These are phyloP conservation scores for Mycena rosella DNA, from an alignment of 768 basidiomycete species.

Conservation along the genomic window DNA sequence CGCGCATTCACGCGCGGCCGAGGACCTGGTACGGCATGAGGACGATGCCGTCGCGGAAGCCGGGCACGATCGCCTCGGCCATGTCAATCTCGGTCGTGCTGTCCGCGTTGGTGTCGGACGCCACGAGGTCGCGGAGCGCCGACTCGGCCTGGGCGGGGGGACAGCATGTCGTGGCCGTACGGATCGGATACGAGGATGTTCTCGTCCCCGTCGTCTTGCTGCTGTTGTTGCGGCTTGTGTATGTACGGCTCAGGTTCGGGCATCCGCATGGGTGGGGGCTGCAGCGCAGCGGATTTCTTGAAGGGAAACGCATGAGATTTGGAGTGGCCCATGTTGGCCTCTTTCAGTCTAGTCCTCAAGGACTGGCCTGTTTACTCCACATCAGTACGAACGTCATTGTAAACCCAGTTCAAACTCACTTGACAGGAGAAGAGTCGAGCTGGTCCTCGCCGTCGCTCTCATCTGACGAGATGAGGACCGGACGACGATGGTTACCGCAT, in stretches of 20 bases:
- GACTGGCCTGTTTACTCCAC: conserved; percentile 26
- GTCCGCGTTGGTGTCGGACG: conserved; percentile 73
- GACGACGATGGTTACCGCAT: conserved; percentile 27
- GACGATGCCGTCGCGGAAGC: conserved; percentile 76
- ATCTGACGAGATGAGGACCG: conserved; percentile 48
- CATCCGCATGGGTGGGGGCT: conserved; percentile 34
- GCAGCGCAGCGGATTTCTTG: conserved; percentile 9
- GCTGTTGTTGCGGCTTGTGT: conserved; percentile 22
- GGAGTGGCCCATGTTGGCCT: conserved; percentile 24
- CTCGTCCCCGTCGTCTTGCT: conserved; percentile 29
- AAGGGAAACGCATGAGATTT: conserved; percentile 4
- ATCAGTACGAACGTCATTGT: conserved; percentile 15
- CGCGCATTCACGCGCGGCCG: conserved; percentile 89
- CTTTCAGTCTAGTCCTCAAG: conserved; percentile 14
- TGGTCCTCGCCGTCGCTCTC: conserved; percentile 30
- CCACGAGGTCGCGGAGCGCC: conserved; percentile 81
- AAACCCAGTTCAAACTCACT: conserved; percentile 6
- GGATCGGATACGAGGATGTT: conserved; percentile 31
- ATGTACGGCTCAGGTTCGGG: conserved; percentile 48
- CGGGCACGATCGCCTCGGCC: conserved; percentile 79
- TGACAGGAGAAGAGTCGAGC: conserved; percentile 39
- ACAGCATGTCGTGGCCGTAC: conserved; percentile 41
- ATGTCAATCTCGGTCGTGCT: conserved; percentile 69
- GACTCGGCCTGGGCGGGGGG: conserved; percentile 77
- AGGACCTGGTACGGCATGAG: conserved; percentile 91